phyloP scores from a whole-genome alignment of 441 rosid genomes.

The Metrosideros polymorpha region DNA sequence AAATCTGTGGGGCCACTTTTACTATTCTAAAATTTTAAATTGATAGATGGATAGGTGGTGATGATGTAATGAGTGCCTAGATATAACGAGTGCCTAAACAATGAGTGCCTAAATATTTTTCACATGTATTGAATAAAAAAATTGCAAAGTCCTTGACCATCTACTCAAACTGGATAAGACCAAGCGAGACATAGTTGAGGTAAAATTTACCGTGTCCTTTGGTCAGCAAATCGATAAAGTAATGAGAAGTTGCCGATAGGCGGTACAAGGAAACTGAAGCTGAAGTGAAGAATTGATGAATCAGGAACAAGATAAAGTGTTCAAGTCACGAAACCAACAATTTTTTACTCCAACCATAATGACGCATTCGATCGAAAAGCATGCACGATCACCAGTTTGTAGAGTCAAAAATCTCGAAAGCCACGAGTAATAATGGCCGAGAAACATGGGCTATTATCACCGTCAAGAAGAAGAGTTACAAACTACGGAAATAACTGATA shows the following conservation, averaged over 20 bases:
- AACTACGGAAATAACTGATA: too few species aligned
- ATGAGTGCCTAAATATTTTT: background rate
- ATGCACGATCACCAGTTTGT: background rate
- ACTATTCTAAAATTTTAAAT: too few species aligned
- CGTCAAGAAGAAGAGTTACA: background rate
- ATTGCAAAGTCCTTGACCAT: background rate
- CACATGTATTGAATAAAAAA: background rate
- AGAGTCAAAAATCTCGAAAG: background rate
- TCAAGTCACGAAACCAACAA: background rate
- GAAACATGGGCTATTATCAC: background rate
- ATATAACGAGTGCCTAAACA: too few species aligned
- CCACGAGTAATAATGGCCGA: background rate
- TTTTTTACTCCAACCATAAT: background rate
- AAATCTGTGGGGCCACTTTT: too few species aligned
- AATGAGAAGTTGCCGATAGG: background rate
- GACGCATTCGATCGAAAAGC: background rate
- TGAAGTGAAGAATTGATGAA: background rate
- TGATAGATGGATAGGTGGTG: too few species aligned
- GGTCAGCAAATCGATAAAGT: background rate
- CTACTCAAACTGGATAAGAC: background rate
- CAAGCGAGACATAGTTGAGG: background rate
- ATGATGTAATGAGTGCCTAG: background rate
- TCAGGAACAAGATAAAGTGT: background rate
- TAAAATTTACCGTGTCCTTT: background rate
- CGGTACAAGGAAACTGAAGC: background rate